phyloP scores from a whole-genome alignment of 257 asterid genomes.

The Fraxinus americana region DNA sequence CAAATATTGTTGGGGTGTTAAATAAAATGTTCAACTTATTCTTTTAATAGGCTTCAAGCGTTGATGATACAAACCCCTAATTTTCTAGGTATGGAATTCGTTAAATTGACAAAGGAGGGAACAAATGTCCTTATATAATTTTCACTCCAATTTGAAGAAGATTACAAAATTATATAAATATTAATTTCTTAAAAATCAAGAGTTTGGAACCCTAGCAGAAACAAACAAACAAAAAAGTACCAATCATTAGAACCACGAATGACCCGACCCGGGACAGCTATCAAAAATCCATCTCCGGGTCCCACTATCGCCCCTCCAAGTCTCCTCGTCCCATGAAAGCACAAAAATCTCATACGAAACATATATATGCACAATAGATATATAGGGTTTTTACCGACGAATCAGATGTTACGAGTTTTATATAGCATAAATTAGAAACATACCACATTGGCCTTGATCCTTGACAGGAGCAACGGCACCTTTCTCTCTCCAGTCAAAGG shows the following conservation, averaged over 20 bases:
- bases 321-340: background rate
- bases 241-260: background rate
- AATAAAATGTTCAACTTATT: background rate
- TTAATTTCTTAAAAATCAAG: background rate
- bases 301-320: background rate
- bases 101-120: background rate
- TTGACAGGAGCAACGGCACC: conserved; percentile 86
- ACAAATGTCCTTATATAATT: background rate
- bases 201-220: background rate
- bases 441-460: conserved; percentile 95
- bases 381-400: background rate
- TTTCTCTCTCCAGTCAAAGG: conserved; percentile 82
- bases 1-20: background rate
- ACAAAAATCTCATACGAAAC: background rate
- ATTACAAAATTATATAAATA: background rate
- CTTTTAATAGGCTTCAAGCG: background rate
- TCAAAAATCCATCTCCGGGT: background rate
- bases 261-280: background rate
- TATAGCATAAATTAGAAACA: conserved; percentile 13
- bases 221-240: background rate
- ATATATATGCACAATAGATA: background rate
- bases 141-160: background rate
- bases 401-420: background rate
- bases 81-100: background rate
- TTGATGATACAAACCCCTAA: background rate